Conservation (phyloP, 2,329 filamentous ascomycete species). For the Cladosporium oxysporum region DNA sequence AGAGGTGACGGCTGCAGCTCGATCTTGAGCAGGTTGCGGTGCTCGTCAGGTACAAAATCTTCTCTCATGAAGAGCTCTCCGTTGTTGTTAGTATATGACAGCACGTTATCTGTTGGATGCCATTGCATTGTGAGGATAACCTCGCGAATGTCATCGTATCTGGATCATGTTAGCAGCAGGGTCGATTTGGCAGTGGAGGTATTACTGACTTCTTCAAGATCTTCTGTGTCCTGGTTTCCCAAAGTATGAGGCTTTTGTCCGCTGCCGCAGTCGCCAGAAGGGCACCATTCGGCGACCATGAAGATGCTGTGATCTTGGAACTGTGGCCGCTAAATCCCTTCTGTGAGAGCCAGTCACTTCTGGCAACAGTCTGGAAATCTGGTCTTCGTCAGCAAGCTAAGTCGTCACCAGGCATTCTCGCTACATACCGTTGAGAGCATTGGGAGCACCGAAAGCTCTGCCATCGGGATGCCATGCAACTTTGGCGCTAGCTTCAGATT, state of each 20-base stretch:
- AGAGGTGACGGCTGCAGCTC: constrained; percentile 76
- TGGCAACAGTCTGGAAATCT: constrained; percentile 85
- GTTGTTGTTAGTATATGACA: constrained; percentile 89
- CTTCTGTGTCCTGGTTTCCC: constrained; percentile 87
- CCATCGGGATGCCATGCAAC: constrained; percentile 94
- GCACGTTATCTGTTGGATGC: constrained; percentile 85
- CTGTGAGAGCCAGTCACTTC: constrained; percentile 85
- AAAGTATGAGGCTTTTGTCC: constrained; percentile 69
- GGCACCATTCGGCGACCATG: constrained; percentile 94
- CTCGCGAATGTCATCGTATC: constrained; percentile 66
- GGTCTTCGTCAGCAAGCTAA: constrained; percentile 5
- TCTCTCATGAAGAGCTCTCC: constrained; percentile 91
- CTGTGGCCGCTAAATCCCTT: constrained; percentile 76
- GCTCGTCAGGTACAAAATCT: constrained; percentile 59
- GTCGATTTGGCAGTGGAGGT: not conserved
- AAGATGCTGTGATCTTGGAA: constrained; percentile 79
- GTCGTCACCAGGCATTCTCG: no score
- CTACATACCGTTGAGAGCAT: constrained; percentile 61
- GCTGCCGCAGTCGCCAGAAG: constrained; percentile 69
- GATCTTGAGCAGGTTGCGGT: constrained; percentile 52
- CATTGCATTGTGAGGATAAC: constrained; percentile 85
- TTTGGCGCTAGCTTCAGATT: constrained; percentile 72
- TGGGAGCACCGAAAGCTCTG: constrained; percentile 82
- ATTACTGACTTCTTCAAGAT: constrained; percentile 63
- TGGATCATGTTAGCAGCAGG: constrained; percentile 13